Evolutionary conservation across 441 rosid species (phyloP), one percentile per base, ranked within the genome.

Genomic region (Brassica hybrid): DNA sequence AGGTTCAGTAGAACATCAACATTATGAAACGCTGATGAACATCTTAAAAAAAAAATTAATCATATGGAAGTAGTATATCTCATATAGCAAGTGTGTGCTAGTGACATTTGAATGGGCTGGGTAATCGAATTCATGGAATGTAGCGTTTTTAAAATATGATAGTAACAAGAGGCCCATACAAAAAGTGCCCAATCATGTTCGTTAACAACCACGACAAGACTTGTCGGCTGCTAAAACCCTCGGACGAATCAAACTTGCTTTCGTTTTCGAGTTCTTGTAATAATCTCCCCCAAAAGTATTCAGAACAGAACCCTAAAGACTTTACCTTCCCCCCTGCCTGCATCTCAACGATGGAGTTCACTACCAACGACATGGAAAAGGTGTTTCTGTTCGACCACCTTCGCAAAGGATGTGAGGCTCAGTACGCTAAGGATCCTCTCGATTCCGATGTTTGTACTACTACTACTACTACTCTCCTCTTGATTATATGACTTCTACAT

Each of bases 401-500:
- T 52, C 58, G 58, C 7, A 52, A 52, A 52, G 58, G 21, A 16
- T 52, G 58, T 7, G 58, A 52, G 58, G 21, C 58, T 52, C 58
- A 52, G 58, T 6, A 14, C 58, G 58, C 58, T 52, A 52, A 52
- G 58, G 21, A 52, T 16, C 58, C 58, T 52, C 58, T 52, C 21
- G 58, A 52, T 52, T 52, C 58, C 19, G 58, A 52, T 52, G 58
- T 52, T 52, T 52, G 58, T 52, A 52, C 54, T 43, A 43, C 13
- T 36, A 36, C 43, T 36, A 34, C 45, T 41, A 36, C 50, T 43
- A 43, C 58, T 52, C 58, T 77, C 89, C 91, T 69, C 86, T 82
- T 50, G 87, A 88, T 56, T 6, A 56, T 56, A 56, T 18, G 2
- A 17, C 48, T 16, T 36, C 2, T 52, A 16, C 45, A 3, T 45